Base-by-base conservation (phyloP, 805 yeast species). In the Candida yuanshanica region DNA sequence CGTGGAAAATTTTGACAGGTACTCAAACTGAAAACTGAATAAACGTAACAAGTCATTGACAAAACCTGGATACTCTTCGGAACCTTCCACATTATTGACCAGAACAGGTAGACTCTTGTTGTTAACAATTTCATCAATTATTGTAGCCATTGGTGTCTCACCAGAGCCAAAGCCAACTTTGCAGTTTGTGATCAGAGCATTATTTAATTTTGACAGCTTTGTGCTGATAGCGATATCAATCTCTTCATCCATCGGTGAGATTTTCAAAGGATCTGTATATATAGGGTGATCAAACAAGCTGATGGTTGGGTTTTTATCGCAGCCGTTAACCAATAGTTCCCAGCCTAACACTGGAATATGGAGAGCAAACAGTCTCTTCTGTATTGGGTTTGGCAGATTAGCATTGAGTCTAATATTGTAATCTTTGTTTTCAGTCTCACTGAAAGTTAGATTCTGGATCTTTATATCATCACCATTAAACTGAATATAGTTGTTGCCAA, bases 241-340 rank as follows among this genome's bases (percentile, higher is more conserved):
- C 2, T 14, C 6, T 7, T 47, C 39, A 5, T 49, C 46, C 11
- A 33, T 14, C 5, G 57, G 43, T 0, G 53, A 50, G 1, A 56
- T 17, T 16, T 32, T 45, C 20, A 53, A 49, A 4, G 35, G 14
- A 8, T 39, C 36, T 4, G 51, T 31, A 1, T 20, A 32, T 2
- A 56, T 27, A 4, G 27, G 32, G 13, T 45, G 20, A 8, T 45
- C 50, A 10, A 68, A 60, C 9, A 70, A 23, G 4, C 47, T 39
- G 9, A 69, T 60, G 1, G 50, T 46, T 12, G 62, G 59, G 1
- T 50, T 32, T 2, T 51, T 50, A 22, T 50, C 21, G 47, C 77
- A 72, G 48, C 65, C 72, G 7, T 64, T 53, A 14, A 68, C 43
- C 10, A 53, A 48, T 2, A 69, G 9, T 14, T 58, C 54, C 74